phyloP scores from a whole-genome alignment of 805 yeast species.

The Myxozyma geophila region DNA sequence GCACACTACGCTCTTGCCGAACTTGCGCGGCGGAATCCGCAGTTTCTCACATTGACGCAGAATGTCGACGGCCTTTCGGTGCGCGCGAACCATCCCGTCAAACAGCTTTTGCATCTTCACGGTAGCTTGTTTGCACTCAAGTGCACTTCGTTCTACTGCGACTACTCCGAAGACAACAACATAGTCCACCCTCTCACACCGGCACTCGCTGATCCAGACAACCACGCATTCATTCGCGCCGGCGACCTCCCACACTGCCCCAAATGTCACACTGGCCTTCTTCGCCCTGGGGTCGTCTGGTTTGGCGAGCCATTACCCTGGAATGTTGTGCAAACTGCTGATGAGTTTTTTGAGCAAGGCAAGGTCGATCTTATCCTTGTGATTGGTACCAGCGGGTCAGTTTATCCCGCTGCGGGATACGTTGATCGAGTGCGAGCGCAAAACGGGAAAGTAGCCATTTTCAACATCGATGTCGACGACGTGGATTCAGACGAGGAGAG shows the following conservation, averaged over 20 bases:
- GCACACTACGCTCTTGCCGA: conserved; percentile 75
- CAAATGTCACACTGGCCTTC: conserved; percentile 62
- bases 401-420: conserved; percentile 92
- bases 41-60: conserved; percentile 73
- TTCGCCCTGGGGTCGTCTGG: conserved; percentile 94
- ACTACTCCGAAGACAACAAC: conserved; percentile 59
- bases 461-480: conserved; percentile 63
- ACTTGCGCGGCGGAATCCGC: conserved; percentile 53
- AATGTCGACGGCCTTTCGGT: conserved; percentile 67
- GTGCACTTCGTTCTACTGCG: conserved; percentile 79
- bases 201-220: conserved; percentile 51
- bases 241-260: conserved; percentile 77
- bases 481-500: conserved; percentile 8
- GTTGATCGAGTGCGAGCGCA: conserved; percentile 72
- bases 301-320: conserved; percentile 87
- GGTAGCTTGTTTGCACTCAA: conserved; percentile 74
- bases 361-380: conserved; percentile 76
- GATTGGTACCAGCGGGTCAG: conserved; percentile 82
- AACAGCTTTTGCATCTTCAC: conserved; percentile 68
- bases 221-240: conserved; percentile 52
- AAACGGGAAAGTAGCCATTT: conserved; percentile 84
- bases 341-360: conserved; percentile 63
- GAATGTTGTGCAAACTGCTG: conserved; percentile 64
- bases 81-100: conserved; percentile 64
- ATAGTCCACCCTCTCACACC: conserved; percentile 63